Evolutionary conservation across 2,329 filamentous ascomycete genomes (phyloP), one percentile per base, ranked within the genome.

Genomic region (Pestalotiopsis sp.): DNA sequence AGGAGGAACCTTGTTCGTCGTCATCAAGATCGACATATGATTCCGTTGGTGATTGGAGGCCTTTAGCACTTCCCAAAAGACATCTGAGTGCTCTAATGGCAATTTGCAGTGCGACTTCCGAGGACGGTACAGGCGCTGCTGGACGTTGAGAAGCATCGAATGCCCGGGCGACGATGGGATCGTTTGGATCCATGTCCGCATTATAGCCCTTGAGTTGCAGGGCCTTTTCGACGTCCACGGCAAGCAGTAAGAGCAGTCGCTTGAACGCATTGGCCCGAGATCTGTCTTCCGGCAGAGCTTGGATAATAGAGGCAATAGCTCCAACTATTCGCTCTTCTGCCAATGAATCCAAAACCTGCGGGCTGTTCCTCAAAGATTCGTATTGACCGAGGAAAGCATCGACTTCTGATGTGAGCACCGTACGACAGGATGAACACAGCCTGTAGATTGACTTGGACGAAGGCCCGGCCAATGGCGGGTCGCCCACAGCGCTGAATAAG

Each of bases 361-460:
- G 9, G 31, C 84, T 84, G 25, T 80, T 80, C n/a, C 88, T 83
- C 65, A 95, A 87, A n/a, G 84, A 83, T 68, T 87, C 83, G 76
- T 94, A 95, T 75, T 94, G 91, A 38, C 87, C 84, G 59, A 96
- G 82, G 75, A 97, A 95, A 0, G 88, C 87, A 64, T 84, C 82
- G 3, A 92, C 85, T 74, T 95, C 90, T 1, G 86, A 81, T 4
- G 90, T 89, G n/a, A 97, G 82, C 65, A 90, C 87, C 31, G 84
- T 84, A 49, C 93, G 88, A 72, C 93, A 96, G 38, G 92, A 92
- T 0, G 90, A 93, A 76, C 93, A 95, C 1, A 96, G 86, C 5
- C 87, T 88, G 39, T 87, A 84, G 45, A 97, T 95, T 0, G 93
- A 92, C 75, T 90, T 92, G 25, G 93, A 92, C 3, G 93, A 92